Evolutionary conservation across 805 yeast genomes (phyloP), one percentile per base, ranked within the genome.

Genomic region (Lipomyces orientalis): DNA sequence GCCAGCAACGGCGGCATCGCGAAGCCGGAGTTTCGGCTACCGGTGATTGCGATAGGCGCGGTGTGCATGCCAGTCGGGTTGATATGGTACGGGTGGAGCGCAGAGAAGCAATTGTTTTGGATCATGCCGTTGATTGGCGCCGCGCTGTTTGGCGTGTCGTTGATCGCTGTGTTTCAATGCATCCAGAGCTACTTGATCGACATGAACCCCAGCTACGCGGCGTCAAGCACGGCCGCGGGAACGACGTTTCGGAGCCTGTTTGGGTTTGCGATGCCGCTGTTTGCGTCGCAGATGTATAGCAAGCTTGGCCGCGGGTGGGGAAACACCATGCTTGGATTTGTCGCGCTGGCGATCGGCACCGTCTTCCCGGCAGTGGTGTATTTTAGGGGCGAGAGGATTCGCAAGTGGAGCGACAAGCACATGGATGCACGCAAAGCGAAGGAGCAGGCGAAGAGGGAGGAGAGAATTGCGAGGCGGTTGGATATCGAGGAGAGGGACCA

Each of bases 281-380:
- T 93, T 79, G 90, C 93, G 1, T 84, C 87, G 19, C 97, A 91
- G 79, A 90, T 93, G 97, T 89, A 89, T 79, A 76, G 83, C 19
- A 87, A 83, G 52, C 80, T 93, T 74, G 87, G 87, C 52, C 85
- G 88, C 72, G 90, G 86, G 72, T 91, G 97, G 96, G 97, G 97
- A 9, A 81, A 88, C 43, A 86, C 93, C 0, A 72, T 89, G 35
- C 75, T 90, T 54, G 92, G 92, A 16, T 81, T 87, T 61, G 81
- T 90, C 64, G 86, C 88, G 0, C 78, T 81, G 1, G 83, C 77
- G 1, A 74, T 90, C 79, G 77, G 85, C 34, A 88, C 91, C 0
- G 90, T 90, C 0, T 78, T 79, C 80, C 92, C 93, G 2, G 73
- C 87, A 16, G 82, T 85, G 65, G 86, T 89, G 49, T 80, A 81